Evolutionary conservation across 2,329 filamentous ascomycete genomes (phyloP).

Genomic region (Sporothrix dimorphospora): DNA sequence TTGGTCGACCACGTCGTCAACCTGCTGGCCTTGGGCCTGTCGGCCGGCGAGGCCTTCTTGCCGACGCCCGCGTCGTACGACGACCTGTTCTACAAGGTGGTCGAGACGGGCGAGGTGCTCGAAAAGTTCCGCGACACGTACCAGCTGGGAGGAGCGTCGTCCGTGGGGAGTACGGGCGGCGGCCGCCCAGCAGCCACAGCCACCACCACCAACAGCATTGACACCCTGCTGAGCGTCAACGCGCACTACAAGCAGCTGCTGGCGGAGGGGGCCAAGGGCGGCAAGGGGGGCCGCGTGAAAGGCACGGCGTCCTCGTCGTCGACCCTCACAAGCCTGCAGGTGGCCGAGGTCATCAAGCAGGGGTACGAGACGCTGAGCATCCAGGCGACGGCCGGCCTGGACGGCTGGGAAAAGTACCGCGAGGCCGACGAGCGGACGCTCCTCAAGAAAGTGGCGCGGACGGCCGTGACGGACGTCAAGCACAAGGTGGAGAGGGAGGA

Average conservation of each 20-base stretch:
- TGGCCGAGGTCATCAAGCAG: constrained; percentile 90
- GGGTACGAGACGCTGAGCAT: constrained; percentile 95
- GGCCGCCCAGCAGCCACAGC: background rate
- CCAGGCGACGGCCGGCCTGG: constrained; percentile 82
- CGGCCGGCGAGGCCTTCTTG: constrained; percentile 85
- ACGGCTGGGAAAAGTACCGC: constrained; percentile 82
- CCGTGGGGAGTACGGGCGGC: too few species aligned
- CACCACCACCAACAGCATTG: constrained; percentile 70
- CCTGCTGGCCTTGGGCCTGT: constrained; percentile 80
- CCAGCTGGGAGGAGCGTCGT: constrained; percentile 48
- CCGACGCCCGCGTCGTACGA: constrained; percentile 88
- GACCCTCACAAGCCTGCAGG: constrained; percentile 78
- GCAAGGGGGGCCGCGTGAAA: constrained; percentile 44
- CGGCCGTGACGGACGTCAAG: constrained; percentile 66
- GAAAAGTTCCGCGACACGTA: constrained; percentile 82
- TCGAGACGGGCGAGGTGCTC: constrained; percentile 85
- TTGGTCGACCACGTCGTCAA: constrained; percentile 80
- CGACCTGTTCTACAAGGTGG: constrained; percentile 97
- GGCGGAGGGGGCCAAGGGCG: constrained; percentile 49
- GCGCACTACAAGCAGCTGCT: constrained; percentile 87
- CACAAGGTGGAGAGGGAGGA: constrained; percentile 24
- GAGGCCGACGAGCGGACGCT: constrained; percentile 84
- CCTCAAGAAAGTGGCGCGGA: constrained; percentile 84
- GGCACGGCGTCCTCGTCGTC: constrained; percentile 47
- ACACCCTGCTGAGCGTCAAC: constrained; percentile 79